A percentile compares a stretch with the other conserved stretches of the same genome.
phyloP scores from a whole-genome alignment of 1,139 yeast species.

The Protomyces inundatus region DNA sequence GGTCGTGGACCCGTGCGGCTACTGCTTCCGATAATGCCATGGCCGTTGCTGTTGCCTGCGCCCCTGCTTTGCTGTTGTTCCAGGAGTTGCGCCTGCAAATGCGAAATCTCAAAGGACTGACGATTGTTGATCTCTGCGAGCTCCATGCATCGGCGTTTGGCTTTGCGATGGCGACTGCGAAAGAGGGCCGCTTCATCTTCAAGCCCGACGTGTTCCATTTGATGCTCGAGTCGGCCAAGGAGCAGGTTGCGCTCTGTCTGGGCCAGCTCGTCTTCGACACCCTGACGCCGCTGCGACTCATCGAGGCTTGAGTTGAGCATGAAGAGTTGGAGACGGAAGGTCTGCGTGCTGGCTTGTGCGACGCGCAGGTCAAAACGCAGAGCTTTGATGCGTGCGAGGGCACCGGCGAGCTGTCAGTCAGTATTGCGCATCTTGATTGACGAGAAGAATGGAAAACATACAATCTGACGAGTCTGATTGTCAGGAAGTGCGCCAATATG shows the following conservation, averaged over 20 bases:
- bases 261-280: constrained; percentile 7
- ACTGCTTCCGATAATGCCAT: background rate
- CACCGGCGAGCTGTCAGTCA: background rate
- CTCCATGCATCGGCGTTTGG: constrained; percentile 11
- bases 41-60: no score
- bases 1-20: background rate
- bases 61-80: background rate
- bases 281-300: background rate
- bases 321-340: constrained; percentile 5
- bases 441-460: background rate
- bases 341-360: background rate
- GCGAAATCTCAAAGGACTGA: constrained; percentile 13
- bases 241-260: background rate
- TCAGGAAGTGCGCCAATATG: background rate
- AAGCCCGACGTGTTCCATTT: background rate
- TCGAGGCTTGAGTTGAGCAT: constrained; percentile 7
- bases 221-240: background rate
- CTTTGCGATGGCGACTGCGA: constrained; percentile 15
- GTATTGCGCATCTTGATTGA: background rate
- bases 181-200: constrained; percentile 4
- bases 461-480: background rate
- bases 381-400: background rate
- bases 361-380: background rate
- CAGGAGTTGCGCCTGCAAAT: constrained; percentile 12
- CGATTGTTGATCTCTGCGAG: constrained; percentile 7